Evolutionary conservation across 345 rosid species (phyloP), one percentile per base, ranked within the genome.

Genomic region (Populus simonii): DNA sequence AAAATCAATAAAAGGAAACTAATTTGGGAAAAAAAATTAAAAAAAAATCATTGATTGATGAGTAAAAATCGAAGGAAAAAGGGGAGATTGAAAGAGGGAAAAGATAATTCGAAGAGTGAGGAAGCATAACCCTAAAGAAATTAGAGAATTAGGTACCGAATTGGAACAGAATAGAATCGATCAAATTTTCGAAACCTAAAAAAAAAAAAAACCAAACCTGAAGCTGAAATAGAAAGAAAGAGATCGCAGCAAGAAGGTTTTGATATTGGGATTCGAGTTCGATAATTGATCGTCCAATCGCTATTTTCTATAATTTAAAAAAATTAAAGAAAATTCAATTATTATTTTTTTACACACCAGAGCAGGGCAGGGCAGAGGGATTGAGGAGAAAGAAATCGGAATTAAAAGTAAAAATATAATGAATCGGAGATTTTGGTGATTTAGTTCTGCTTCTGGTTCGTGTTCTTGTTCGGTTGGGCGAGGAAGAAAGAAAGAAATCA

Each of bases 261-360:
- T 49, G 17, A 49, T 17, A 62, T 43, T 70, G 43, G 69, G 55
- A 73, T 73, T 72, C 18, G 47, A 27, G n/a, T 61, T 51, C 68
- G 72, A 53, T 53, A 25, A 38, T 38, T 72, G 72, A 73, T 73
- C 77, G 81, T 33, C 65, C 59, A 79, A 78, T 79, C 73, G 61
- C 80, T 22, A 7, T 12, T 65, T 29, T 65, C 12, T 25, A 51
- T 25, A 65, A 65, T 51, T 51, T 51, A 51, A 17, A 17, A 51
- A 51, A 51, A 51, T 13, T 47, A 51, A 51, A 51, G n/a, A 51
- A 51, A 51, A 51, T 4, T 51, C n/a, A 5, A 17, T 51, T 18
- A 18, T 51, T 51, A 51, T 51, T 51, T 51, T 51, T 51, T 51
- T 51, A 51, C 57, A 51, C 57, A 51, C 10, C 45, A 41, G 45